phyloP scores from a whole-genome alignment of 2,329 filamentous ascomycete genomes.

The Diaporthe citriasiana region DNA sequence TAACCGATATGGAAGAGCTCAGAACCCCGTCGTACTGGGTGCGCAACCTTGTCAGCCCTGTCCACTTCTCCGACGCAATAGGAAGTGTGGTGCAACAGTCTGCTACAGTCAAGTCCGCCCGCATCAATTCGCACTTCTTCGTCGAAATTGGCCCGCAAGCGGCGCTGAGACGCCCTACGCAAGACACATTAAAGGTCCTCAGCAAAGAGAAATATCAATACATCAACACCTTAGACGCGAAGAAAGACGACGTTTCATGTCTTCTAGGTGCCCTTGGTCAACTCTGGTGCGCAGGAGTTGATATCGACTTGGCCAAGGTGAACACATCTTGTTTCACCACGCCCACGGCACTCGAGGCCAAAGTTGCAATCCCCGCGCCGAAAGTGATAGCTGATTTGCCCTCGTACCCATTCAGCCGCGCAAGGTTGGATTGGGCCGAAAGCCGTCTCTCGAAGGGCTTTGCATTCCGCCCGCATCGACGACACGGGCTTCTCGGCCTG shows the following conservation, averaged over 20 bases:
- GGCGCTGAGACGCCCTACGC: not conserved
- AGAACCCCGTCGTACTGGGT: not conserved
- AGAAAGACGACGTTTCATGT: not conserved
- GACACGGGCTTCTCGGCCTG: not conserved
- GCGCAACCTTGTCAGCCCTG: not conserved
- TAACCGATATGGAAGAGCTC: not conserved
- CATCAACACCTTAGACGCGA: not conserved
- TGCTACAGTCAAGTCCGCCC: not conserved
- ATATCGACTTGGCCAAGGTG: not conserved
- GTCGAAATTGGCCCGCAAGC: conserved; percentile 16
- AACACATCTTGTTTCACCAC: not conserved
- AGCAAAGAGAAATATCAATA: conserved; percentile 10
- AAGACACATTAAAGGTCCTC: not conserved
- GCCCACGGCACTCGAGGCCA: not conserved
- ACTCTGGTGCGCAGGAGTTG: conserved; percentile 9
- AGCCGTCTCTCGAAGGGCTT: not conserved
- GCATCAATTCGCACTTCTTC: not conserved
- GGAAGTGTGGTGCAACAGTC: not conserved
- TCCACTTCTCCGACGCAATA: conserved; percentile 5
- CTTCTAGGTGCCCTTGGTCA: not conserved
- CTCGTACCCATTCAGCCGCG: conserved; percentile 4
- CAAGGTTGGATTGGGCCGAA: conserved; percentile 5
- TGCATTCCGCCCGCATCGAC: not conserved
- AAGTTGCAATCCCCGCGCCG: not conserved
- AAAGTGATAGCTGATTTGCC: not conserved